Evolutionary conservation across 306 rosid species (phyloP).

Genomic region (Lathyrus sativus): DNA sequence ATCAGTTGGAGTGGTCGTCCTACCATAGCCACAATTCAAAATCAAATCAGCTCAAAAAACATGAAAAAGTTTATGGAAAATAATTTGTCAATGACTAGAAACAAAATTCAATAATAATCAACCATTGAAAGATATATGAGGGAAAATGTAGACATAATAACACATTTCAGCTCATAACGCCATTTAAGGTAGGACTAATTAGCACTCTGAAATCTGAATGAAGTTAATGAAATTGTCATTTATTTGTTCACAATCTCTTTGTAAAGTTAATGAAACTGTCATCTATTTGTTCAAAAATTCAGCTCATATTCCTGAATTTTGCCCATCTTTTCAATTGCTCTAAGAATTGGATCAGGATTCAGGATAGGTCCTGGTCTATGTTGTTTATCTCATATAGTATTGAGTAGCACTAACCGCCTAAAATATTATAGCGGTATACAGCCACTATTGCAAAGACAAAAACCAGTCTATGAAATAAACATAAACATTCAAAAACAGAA

Average conservation of each 20-base stretch:
- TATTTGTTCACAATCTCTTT: neutral
- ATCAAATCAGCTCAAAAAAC: conserved; percentile 36
- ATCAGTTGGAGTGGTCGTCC: conserved; percentile 62
- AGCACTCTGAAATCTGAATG: neutral
- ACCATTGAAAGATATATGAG: conserved; percentile 1
- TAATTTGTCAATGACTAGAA: neutral
- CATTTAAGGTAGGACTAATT: neutral
- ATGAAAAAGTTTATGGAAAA: neutral
- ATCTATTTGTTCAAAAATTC: no score
- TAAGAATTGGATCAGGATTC: neutral
- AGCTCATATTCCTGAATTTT: neutral
- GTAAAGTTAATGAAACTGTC: neutral
- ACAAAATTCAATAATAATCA: conserved; percentile 2
- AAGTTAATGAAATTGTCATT: neutral
- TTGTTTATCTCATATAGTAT: no score
- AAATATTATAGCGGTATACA: no score
- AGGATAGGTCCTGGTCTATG: neutral
- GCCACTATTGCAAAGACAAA: no score
- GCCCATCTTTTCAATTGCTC: neutral
- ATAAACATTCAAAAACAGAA: no score
- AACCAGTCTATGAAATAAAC: no score
- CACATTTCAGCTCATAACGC: neutral
- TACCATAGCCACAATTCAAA: conserved; percentile 32
- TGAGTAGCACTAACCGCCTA: no score
- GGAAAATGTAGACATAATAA: neutral